phyloP scores from a whole-genome alignment of 1,139 yeast species.

The Diutina pseudorugosa region DNA sequence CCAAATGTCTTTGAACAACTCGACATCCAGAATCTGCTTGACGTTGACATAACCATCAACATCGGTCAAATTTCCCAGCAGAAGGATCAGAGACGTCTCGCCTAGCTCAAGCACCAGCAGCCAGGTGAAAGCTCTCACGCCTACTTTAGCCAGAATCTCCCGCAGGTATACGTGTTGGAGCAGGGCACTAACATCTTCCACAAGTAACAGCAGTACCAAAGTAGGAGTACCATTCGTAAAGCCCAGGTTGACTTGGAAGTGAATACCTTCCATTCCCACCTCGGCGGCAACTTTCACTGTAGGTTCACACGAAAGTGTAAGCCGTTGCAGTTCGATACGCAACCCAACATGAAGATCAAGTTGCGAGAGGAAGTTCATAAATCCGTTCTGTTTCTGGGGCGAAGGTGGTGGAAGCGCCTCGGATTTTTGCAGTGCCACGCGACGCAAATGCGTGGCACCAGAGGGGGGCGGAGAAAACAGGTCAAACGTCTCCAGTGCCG shows the following conservation, averaged over 20 bases:
- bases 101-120: constrained; percentile 28
- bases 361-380: constrained; percentile 30
- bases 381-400: constrained; percentile 5
- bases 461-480: not conserved
- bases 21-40: constrained; percentile 79
- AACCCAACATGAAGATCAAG: constrained; percentile 56
- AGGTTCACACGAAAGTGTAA: constrained; percentile 83
- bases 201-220: not conserved
- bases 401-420: not conserved
- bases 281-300: constrained; percentile 86
- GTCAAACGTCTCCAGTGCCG: not conserved
- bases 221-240: not conserved
- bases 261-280: constrained; percentile 27
- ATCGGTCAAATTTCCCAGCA: constrained; percentile 44
- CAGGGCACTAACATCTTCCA: constrained; percentile 41
- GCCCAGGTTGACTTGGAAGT: not conserved
- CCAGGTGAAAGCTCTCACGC: constrained; percentile 37
- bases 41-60: constrained; percentile 58
- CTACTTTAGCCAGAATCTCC: constrained; percentile 70
- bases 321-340: constrained; percentile 56
- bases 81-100: constrained; percentile 24
- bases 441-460: not conserved
- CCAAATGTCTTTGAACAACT: constrained; percentile 82
- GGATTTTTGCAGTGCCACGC: not conserved
- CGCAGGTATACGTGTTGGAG: constrained; percentile 86